A percentile compares a stretch with the other conserved stretches of the same genome.
Conservation (phyloP, 768 basidiomycete genomes). For the Auricularia auricula-judae region DNA sequence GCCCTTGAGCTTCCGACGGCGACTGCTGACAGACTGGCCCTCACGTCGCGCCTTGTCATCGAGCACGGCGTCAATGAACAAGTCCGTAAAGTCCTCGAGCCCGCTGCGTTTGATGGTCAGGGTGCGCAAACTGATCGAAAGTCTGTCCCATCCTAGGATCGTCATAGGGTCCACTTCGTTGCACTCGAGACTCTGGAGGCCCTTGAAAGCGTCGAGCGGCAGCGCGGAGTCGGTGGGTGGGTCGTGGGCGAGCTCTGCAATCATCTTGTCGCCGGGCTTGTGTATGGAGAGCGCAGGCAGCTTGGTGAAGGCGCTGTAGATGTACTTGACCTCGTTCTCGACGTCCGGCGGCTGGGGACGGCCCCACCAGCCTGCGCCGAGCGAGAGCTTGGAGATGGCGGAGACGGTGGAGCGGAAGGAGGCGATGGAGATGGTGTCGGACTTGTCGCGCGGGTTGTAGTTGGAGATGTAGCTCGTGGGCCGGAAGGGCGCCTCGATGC, state of each 20-base stretch:
- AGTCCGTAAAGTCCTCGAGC: slow-evolving; percentile 65
- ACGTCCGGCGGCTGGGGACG: slow-evolving; percentile 43
- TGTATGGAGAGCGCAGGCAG: slow-evolving; percentile 65
- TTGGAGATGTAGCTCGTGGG: slow-evolving; percentile 60
- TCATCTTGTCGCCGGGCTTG: slow-evolving; percentile 47
- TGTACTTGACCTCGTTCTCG: slow-evolving; percentile 70
- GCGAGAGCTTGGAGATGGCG: slow-evolving; percentile 61
- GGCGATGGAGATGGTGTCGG: slow-evolving; percentile 62
- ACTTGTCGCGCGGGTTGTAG: slow-evolving; percentile 35
- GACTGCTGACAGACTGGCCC: slow-evolving; percentile 38
- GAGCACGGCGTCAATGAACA: slow-evolving; percentile 67
- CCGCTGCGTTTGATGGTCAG: slow-evolving; percentile 73
- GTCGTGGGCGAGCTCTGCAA: slow-evolving; percentile 59
- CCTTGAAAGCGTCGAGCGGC: slow-evolving; percentile 80
- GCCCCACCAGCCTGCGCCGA: slow-evolving; percentile 67
- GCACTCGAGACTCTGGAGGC: slow-evolving; percentile 63
- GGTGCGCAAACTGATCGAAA: slow-evolving; percentile 58
- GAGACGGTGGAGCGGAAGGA: slow-evolving; percentile 72
- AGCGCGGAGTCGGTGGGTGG: slow-evolving; percentile 63
- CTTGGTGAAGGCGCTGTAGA: slow-evolving; percentile 86
- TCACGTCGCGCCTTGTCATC: slow-evolving; percentile 61
- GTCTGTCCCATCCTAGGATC: slow-evolving; percentile 72
- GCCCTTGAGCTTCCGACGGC: slow-evolving; percentile 29
- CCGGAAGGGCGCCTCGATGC: slow-evolving; percentile 50
- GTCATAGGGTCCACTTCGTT: slow-evolving; percentile 73